Base-by-base conservation (phyloP, 495 filamentous ascomycete species). In the Penicillium maclennaniae region DNA sequence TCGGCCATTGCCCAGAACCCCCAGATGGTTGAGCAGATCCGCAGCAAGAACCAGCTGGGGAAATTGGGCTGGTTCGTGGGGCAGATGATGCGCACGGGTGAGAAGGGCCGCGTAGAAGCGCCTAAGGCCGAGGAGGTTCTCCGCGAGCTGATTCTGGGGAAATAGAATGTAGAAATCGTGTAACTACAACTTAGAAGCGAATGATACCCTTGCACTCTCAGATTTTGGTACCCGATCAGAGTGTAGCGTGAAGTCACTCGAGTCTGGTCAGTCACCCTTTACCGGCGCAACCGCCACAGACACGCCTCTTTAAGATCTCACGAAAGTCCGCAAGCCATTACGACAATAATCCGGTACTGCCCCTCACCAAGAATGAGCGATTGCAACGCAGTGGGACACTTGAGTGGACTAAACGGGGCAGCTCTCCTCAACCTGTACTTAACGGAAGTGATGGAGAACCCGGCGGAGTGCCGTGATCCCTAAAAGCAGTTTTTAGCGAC, bases 41-140 rank as follows among this genome's bases (percentile, higher is more conserved):
- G 80, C 45, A 67, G 67, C 26, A 81, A 85, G 58, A 81, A 82
- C 27, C 82, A 87, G 49, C 77, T 83, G 44, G 86, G 87, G 3
- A 95, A 96, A 69, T 68, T 95, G 26, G 87, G 85, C 61, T 97
- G 86, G 69, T 84, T 97, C 55, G 85, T 98, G 6, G 93, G 93
- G 16, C 86, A 87, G 70, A 93, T 97, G 88, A 90, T 98, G 79
- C 78, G 82, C 43, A 71, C 73, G 34, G 86, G 89, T 7, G 81
- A 82, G 26, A 84, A 89, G 58, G 87, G 91, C 31, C 85, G 81
- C 6, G 84, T 96, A 28, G 86, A 95, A 69, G 85, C 92, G 6
- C 76, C 70, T 45, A 81, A 77, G 54, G 95, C 90, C 0, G 85
- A 87, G 72, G 73, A 69, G 53, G 72, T 85, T 17, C 69, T 96